Percentiles rank a stretch among this genome's conserved stretches.
phyloP scores from a whole-genome alignment of 768 basidiomycete genomes.

The Russula compacta region DNA sequence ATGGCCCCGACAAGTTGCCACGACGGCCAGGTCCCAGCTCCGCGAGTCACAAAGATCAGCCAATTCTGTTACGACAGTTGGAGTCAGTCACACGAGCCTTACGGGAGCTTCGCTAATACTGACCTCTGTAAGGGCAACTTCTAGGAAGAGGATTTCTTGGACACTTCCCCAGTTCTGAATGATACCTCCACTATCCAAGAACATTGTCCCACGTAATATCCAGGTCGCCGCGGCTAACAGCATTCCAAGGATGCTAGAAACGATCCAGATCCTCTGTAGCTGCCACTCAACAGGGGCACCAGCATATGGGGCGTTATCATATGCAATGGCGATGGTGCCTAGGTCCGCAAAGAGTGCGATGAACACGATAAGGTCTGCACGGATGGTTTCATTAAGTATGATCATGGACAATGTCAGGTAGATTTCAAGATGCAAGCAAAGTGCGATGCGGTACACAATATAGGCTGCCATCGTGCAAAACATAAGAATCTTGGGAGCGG shows the following conservation, averaged over 20 bases:
- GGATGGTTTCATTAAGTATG: constrained; percentile 39
- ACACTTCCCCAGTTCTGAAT: constrained; percentile 37
- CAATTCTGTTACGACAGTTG: constrained; percentile 15
- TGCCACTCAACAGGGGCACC: constrained; percentile 41
- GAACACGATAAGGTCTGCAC: constrained; percentile 39
- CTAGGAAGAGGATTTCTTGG: constrained; percentile 40
- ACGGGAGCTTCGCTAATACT: not conserved
- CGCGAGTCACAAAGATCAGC: constrained; percentile 29
- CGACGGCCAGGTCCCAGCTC: constrained; percentile 28
- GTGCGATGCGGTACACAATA: constrained; percentile 41
- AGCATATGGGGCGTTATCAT: constrained; percentile 34
- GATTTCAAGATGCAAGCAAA: constrained; percentile 40
- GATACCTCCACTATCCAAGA: constrained; percentile 32
- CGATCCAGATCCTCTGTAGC: constrained; percentile 40
- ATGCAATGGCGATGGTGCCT: constrained; percentile 42
- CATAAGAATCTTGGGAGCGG: constrained; percentile 17
- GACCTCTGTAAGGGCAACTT: constrained; percentile 40
- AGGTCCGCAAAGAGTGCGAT: constrained; percentile 38
- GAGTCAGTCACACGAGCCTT: not conserved
- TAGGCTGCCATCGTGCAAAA: constrained; percentile 34
- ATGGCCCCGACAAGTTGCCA: constrained; percentile 35
- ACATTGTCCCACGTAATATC: constrained; percentile 37
- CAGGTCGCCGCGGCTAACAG: constrained; percentile 33
- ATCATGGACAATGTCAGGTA: constrained; percentile 38
- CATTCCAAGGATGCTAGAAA: constrained; percentile 33